Evolutionary conservation across 495 filamentous ascomycete species (phyloP).

Genomic region (Penicillium waksmanii): DNA sequence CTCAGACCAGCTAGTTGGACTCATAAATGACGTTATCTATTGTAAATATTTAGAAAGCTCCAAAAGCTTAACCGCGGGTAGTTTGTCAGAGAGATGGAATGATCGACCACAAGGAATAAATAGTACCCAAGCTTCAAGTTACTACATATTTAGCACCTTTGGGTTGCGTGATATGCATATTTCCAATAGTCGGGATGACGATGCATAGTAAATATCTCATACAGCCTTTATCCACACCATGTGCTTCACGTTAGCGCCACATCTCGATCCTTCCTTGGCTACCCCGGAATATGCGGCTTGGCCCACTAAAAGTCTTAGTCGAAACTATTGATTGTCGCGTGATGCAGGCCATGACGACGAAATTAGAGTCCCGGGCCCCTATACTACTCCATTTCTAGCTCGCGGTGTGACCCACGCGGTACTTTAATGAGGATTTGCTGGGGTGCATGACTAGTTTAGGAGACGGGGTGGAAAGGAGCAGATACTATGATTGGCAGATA

Average conservation of each 20-base stretch:
- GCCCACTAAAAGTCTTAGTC: slow-evolving; percentile 2
- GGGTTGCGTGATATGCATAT: neutral
- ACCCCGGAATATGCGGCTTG: slow-evolving; percentile 6
- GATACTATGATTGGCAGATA: neutral
- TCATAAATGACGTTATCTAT: too few species aligned
- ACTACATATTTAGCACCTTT: neutral
- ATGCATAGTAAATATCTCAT: neutral
- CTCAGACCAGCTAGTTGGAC: too few species aligned
- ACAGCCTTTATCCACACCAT: neutral
- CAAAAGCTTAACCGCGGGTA: too few species aligned
- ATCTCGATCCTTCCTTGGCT: neutral
- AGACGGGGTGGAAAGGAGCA: neutral
- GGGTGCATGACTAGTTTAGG: neutral
- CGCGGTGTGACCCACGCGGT: neutral
- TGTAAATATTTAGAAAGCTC: too few species aligned
- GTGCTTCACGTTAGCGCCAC: neutral
- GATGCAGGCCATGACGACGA: neutral
- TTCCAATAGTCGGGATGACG: neutral
- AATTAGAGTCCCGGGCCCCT: neutral
- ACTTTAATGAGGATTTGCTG: neutral
- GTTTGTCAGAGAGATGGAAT: too few species aligned
- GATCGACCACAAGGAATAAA: too few species aligned
- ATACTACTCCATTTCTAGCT: neutral
- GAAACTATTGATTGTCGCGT: neutral
- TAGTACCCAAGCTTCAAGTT: too few species aligned